A percentile compares a stretch with the other conserved stretches of the same genome.
These are phyloP conservation scores for Trypanosoma congolense DNA, from an alignment of 208 protist genomes.

Conservation along the genomic window DNA sequence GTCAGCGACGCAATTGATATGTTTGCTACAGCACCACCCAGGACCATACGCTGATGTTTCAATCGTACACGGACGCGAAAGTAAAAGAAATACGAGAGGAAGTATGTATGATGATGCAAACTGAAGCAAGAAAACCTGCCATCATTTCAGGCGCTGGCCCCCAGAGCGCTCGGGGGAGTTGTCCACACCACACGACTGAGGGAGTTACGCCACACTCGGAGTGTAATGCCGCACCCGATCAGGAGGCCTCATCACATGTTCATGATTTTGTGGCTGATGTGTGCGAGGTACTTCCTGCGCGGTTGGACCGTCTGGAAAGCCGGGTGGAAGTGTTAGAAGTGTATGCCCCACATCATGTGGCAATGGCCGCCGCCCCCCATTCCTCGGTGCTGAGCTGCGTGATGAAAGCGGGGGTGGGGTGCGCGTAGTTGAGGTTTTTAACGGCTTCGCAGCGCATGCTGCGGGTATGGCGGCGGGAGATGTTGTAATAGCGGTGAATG, in stretches of 20 bases:
- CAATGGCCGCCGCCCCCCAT: slow-evolving; percentile 40
- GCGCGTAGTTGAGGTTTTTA: slow-evolving; percentile 43
- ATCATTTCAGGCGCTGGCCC: too few relatives aligned
- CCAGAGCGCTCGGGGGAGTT: neutral
- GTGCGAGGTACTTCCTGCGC: neutral
- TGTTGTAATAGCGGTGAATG: slow-evolving; percentile 44
- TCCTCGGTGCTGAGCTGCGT: slow-evolving; percentile 55
- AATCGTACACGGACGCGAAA: slow-evolving; percentile 13
- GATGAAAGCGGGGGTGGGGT: slow-evolving; percentile 35
- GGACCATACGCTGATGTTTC: slow-evolving; percentile 1
- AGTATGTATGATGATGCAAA: slow-evolving; percentile 6
- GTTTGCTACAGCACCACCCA: neutral
- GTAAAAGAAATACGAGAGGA: slow-evolving; percentile 9
- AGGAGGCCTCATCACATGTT: neutral
- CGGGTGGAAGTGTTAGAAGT: slow-evolving; percentile 58
- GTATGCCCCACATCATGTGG: slow-evolving; percentile 53
- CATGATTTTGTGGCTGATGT: slow-evolving; percentile 1
- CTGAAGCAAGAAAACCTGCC: neutral
- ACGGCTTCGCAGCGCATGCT: slow-evolving; percentile 34
- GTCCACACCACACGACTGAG: neutral
- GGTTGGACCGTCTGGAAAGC: slow-evolving; percentile 20
- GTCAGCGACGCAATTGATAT: neutral
- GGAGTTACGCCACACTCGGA: neutral
- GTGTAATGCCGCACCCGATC: neutral
- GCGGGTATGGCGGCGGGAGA: slow-evolving; percentile 47